Conservation (phyloP, 805 yeast genomes). For the Yamadazyma sp. region DNA sequence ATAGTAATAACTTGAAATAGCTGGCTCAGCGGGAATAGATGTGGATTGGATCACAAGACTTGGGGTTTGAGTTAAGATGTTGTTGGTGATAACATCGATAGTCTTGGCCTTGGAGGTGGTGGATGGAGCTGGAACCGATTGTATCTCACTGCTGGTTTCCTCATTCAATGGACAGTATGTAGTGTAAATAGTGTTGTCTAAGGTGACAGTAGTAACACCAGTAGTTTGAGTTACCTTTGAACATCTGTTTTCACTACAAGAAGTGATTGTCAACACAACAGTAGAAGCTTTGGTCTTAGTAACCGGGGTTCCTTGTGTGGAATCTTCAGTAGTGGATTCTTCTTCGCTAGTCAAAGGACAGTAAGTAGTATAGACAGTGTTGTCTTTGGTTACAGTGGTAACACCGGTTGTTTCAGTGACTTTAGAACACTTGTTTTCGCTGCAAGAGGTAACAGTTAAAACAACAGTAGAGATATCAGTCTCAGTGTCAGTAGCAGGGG, state of each 20-base stretch:
- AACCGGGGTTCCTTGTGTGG: conserved; percentile 12
- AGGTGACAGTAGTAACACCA: conserved; percentile 27
- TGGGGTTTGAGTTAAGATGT: conserved; percentile 36
- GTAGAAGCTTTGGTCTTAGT: conserved; percentile 23
- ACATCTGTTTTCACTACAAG: conserved; percentile 38
- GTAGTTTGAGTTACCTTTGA: conserved; percentile 28
- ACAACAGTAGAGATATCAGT: conserved; percentile 23
- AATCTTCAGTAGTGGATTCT: background rate
- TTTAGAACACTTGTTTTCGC: conserved; percentile 28
- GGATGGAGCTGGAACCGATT: conserved; percentile 14
- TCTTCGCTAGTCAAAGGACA: conserved; percentile 19
- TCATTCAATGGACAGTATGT: conserved; percentile 17
- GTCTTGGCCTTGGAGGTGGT: conserved; percentile 10
- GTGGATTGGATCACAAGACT: conserved; percentile 14
- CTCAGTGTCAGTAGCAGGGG: conserved; percentile 6
- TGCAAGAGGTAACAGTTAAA: conserved; percentile 38
- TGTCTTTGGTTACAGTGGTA: conserved; percentile 14
- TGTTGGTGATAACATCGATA: conserved; percentile 42
- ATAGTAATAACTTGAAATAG: conserved; percentile 21
- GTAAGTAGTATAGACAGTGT: conserved; percentile 36
- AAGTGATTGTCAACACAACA: conserved; percentile 35
- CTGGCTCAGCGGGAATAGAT: conserved; percentile 16
- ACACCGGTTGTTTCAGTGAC: conserved; percentile 35
- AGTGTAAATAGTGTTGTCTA: conserved; percentile 21
- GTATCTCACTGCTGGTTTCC: conserved; percentile 5